Conservation (phyloP, 371 early-diverging fungal genomes). For the Mortierella sp. region DNA sequence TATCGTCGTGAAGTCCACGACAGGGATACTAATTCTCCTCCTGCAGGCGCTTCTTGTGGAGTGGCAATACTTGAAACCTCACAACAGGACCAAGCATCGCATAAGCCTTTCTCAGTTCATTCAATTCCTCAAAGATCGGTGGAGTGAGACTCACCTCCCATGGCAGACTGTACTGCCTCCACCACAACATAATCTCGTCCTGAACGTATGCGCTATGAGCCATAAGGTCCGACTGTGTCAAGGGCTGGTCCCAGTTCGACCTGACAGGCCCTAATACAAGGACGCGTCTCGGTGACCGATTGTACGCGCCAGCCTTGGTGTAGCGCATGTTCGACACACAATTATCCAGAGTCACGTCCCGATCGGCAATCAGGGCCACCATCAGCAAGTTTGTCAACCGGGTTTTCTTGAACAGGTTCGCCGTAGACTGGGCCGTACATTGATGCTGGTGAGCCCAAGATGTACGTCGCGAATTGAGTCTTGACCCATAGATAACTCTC, state of each 20-base stretch:
- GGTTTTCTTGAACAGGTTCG: background rate
- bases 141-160: background rate
- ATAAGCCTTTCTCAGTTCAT: background rate
- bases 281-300: conserved; percentile 1
- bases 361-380: background rate
- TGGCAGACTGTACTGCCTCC: background rate
- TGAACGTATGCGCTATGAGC: background rate
- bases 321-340: background rate
- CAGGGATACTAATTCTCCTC: background rate
- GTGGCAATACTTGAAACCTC: background rate
- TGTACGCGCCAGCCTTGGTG: background rate
- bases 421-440: background rate
- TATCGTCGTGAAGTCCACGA: no score
- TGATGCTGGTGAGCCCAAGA: background rate
- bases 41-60: background rate
- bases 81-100: background rate
- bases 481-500: conserved; percentile 2
- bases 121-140: background rate
- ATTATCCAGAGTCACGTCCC: background rate
- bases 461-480: conserved; percentile 7
- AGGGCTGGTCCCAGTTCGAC: background rate
- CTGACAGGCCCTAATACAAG: background rate
- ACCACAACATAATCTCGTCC: background rate
- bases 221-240: background rate
- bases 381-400: background rate